Base-by-base conservation (phyloP, 2,329 filamentous ascomycete species). In the Exophiala alcalophila region DNA sequence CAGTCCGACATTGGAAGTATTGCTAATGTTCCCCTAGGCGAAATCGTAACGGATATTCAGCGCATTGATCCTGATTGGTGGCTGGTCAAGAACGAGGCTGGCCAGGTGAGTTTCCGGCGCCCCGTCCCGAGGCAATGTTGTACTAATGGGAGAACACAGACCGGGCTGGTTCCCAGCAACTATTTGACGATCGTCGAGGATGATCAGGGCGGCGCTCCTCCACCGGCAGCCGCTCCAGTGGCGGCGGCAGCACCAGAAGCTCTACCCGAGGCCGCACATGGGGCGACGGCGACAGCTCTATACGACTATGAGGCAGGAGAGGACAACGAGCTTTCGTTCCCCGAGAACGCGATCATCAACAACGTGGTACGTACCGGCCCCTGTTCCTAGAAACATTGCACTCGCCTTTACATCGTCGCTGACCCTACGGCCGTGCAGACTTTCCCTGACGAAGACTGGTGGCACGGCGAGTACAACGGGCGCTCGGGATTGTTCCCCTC, bases 41-140 rank as follows among this genome's bases (percentile, higher is more conserved):
- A 96, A 58, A 79, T 83, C 52, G 84, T 98, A 25, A 89, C 78
- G 16, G 84, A 95, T 61, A 95, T 98, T 58, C 88, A 97, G 51
- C 94, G 94, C 86, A 88, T 98, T 2, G 92, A 97, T 57, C 85
- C 94, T 37, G 91, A 98, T 62, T 98, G 92, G 92, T 98, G 92
- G 92, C 85, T 95, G 78, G 92, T 94, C 29, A 86, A 84, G 54
- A 98, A 97, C 69, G 70, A 76, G 15, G 75, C 73, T 49, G 92
- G 92, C 57, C 46, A 53, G 35, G 88, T 96, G 65, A 83, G 75
- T 35, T 20, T 4, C 14, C n/a, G 8, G 20, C 14, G 20, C 5
- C 27, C n/a, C 23, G n/a, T 23, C 15, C 19, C 4, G 7, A 7
- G 14, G 11, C 19, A 5, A 5, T 21, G 10, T 21, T 28, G 20